Base-by-base conservation (phyloP, 345 rosid genomes). In the Acer yangbiense region DNA sequence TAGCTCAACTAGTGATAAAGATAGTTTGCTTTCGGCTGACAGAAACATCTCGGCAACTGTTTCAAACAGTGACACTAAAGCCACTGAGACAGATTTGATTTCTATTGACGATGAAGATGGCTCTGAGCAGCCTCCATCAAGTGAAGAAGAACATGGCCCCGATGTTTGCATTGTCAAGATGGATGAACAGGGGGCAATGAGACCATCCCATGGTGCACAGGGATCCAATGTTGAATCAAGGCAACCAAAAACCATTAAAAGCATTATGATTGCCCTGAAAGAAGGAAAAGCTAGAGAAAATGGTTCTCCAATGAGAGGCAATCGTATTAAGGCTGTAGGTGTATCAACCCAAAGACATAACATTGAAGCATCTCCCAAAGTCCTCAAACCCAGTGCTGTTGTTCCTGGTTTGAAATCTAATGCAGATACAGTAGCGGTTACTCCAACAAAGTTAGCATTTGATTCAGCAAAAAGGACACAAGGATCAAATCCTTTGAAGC, bases 281-380 rank as follows among this genome's bases (percentile, higher is more conserved):
- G 99, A 94, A 89, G 99, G 94, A 67, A 91, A 91, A 85, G 85
- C 83, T 71, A 88, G 97, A 86, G 98, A 94, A 82, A 96, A 86
- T 81, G 87, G 88, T 81, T 96, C 97, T 46, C 97, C 97, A 8
- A 79, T 89, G 92, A 89, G 97, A 88, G 86, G 91, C 75, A 88
- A 77, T 70, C 87, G 92, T 48, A 58, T 79, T 14, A 93, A 89
- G 89, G 57, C 84, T 55, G 85, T 76, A 71, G 83, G 82, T 85
- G 68, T 81, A 69, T 65, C 87, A 11, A 81, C 77, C 75, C 98
- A 82, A 80, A 89, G 84, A 84, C 86, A 65, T 79, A 83, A 83
- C 74, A 52, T 58, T 17, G 97, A 96, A 86, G 85, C 87, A 69
- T 87, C 89, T 16, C 85, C 94, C 32, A 94, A 91, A 88, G 84